phyloP scores from a whole-genome alignment of 2,329 filamentous ascomycete species.

The Botrytis sinoallii region DNA sequence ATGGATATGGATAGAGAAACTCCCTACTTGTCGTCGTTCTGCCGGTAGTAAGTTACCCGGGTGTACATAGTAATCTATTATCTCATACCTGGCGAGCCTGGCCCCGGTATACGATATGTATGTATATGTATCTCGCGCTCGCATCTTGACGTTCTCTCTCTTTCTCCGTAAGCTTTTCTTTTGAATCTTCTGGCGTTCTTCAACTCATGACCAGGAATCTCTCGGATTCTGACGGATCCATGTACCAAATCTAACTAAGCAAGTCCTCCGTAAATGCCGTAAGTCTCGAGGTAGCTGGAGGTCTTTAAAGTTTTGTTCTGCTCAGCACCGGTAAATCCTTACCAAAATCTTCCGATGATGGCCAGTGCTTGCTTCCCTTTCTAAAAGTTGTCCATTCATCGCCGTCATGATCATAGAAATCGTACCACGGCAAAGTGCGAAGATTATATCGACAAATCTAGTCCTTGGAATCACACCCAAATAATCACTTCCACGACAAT shows the following conservation, averaged over 20 bases:
- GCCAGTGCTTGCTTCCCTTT: constrained; percentile 9
- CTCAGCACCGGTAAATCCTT: neutral
- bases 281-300: neutral
- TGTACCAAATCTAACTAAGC: neutral
- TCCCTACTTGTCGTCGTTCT: neutral
- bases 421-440: constrained; percentile 13
- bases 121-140: neutral
- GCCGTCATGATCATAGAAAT: constrained; percentile 15
- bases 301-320: neutral
- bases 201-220: neutral
- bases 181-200: too few species aligned
- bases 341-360: neutral
- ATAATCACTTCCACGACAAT: neutral
- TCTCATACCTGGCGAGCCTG: neutral
- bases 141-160: neutral
- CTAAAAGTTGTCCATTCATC: constrained; percentile 3
- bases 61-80: neutral
- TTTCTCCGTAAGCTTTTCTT: neutral
- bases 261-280: neutral
- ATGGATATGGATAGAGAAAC: neutral
- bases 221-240: neutral
- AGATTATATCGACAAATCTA: neutral
- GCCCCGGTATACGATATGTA: too few species aligned
- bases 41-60: neutral
- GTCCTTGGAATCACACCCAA: neutral